Conservation (phyloP, 306 rosid genomes). For the Pueraria montana region DNA sequence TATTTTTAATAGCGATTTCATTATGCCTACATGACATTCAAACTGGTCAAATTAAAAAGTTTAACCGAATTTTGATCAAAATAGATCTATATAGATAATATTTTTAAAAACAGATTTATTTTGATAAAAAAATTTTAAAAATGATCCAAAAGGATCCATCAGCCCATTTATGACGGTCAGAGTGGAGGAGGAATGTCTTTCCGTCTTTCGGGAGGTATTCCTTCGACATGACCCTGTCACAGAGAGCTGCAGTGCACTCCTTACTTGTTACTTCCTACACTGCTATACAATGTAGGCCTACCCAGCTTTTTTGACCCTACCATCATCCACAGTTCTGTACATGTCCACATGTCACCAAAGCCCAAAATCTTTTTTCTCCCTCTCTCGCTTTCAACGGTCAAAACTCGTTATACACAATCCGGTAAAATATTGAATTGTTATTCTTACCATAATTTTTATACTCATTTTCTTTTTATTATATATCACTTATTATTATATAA, state of each 20-base stretch:
- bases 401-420: slow-evolving; percentile 25
- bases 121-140: too few relatives aligned
- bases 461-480: neutral
- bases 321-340: neutral
- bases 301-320: slow-evolving; percentile 55
- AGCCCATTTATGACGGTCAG: neutral
- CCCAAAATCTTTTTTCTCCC: neutral
- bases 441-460: too few relatives aligned
- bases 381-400: slow-evolving; percentile 35
- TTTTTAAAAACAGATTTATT: too few relatives aligned
- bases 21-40: too few relatives aligned
- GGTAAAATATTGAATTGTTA: neutral
- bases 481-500: neutral
- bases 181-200: slow-evolving; percentile 44
- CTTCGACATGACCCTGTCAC: neutral
- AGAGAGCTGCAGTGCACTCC: neutral
- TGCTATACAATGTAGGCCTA: neutral
- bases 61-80: too few relatives aligned
- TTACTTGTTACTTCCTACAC: neutral
- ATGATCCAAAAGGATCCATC: too few relatives aligned
- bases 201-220: neutral
- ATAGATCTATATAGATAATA: too few relatives aligned
- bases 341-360: too few relatives aligned
- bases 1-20: too few relatives aligned
- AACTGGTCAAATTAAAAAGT: too few relatives aligned